These are phyloP conservation scores for Musa beccarii DNA, from an alignment of 176 grass and related monocot species.

Conservation along the genomic window DNA sequence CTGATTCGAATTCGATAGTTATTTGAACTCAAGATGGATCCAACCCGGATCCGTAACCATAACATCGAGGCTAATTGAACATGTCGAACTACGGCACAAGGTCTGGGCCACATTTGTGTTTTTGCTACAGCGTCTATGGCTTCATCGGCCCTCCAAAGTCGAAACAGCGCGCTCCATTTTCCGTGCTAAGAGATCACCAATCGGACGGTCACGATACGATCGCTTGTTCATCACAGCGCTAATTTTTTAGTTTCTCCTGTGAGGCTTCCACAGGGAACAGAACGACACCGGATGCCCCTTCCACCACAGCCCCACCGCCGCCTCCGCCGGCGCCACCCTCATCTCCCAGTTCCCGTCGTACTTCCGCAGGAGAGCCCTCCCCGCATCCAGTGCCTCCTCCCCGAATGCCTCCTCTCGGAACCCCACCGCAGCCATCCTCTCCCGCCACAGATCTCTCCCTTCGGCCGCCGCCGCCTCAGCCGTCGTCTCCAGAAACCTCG, in stretches of 20 bases:
- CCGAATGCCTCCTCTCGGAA: conserved; percentile 61
- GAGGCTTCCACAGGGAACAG: conserved; percentile 81
- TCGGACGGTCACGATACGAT: neutral
- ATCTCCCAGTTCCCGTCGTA: conserved; percentile 92
- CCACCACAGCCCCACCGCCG: conserved; percentile 59
- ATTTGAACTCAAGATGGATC: neutral
- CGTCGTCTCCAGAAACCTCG: conserved; percentile 13
- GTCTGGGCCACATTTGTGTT: neutral
- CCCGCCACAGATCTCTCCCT: conserved; percentile 52
- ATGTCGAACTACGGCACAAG: neutral
- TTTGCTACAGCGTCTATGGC: neutral
- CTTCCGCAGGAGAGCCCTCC: conserved; percentile 65
- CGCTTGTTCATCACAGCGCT: neutral
- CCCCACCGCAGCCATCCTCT: conserved; percentile 53
- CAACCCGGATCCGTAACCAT: neutral
- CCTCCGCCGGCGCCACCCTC: conserved; percentile 4
- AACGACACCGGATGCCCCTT: conserved; percentile 80
- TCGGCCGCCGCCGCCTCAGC: conserved; percentile 8
- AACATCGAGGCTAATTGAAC: neutral
- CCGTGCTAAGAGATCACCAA: neutral
- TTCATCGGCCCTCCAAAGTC: neutral
- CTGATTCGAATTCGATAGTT: no score
- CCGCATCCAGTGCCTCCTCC: conserved; percentile 56
- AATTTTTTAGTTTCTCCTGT: neutral
- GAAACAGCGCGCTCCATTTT: neutral